A percentile compares a stretch with the other conserved stretches of the same genome.
phyloP scores from a whole-genome alignment of 345 rosid species.

The Laguncularia racemosa region DNA sequence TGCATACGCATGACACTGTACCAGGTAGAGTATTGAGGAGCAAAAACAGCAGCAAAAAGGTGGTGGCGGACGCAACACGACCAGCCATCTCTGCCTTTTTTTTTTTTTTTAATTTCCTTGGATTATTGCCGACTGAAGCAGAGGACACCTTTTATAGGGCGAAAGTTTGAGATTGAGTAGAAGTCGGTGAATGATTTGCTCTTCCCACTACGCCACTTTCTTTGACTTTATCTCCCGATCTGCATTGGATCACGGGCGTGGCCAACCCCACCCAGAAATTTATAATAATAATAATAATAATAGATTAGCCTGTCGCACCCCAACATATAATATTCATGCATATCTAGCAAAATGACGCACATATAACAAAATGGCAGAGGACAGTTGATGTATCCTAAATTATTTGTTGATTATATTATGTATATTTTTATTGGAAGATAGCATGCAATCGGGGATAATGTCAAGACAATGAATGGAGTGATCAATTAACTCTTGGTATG shows the following conservation, averaged over 20 bases:
- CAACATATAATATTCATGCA: background rate
- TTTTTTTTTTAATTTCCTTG: background rate
- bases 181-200: background rate
- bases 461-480: too few species aligned
- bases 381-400: background rate
- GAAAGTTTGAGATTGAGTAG: background rate
- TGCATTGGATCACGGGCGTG: constrained; percentile 13
- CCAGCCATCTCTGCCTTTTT: constrained; percentile 22
- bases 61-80: constrained; percentile 11
- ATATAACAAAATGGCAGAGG: too few species aligned
- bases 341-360: too few species aligned
- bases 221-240: constrained; percentile 26
- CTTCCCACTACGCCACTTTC: constrained; percentile 37
- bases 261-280: constrained; percentile 10
- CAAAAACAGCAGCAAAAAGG: constrained; percentile 32
- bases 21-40: constrained; percentile 42
- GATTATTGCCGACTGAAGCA: background rate
- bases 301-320: background rate
- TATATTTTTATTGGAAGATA: background rate
- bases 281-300: too few species aligned
- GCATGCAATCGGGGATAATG: background rate
- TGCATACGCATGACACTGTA: constrained; percentile 5
- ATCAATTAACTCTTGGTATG: too few species aligned
- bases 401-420: background rate
- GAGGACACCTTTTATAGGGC: constrained; percentile 10